Percentiles rank a stretch among this genome's conserved stretches.
These are phyloP conservation scores for Euphorbia pulcherrima DNA, from an alignment of 345 rosid genomes.

Conservation along the genomic window DNA sequence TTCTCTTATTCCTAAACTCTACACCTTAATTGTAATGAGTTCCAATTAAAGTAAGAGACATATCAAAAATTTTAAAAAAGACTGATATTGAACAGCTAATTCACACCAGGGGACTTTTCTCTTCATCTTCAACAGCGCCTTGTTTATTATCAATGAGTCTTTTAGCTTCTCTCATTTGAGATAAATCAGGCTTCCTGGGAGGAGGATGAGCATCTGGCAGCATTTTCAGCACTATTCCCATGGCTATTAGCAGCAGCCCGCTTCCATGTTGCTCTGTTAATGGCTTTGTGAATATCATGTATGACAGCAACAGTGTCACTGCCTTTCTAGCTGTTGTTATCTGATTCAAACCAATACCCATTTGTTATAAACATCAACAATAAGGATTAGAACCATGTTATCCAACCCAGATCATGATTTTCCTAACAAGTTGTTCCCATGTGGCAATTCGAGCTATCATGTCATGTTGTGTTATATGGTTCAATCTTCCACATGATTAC, in stretches of 20 bases:
- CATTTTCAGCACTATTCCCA: constrained; percentile 81
- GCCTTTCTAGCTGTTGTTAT: constrained; percentile 86
- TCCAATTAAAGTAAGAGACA: not conserved
- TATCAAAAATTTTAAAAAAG: not conserved
- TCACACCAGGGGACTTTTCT: constrained; percentile 52
- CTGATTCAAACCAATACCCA: constrained; percentile 29
- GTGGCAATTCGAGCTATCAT: too few species aligned
- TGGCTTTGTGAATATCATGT: constrained; percentile 85
- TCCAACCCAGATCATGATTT: not conserved
- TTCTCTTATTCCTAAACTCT: not conserved
- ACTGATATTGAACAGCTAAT: not conserved
- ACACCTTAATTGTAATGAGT: not conserved
- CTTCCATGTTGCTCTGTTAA: constrained; percentile 74
- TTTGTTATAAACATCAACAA: not conserved
- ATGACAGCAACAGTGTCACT: constrained; percentile 64
- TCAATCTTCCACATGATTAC: too few species aligned
- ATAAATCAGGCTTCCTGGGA: constrained; percentile 17
- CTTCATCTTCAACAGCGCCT: constrained; percentile 39
- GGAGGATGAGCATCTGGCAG: constrained; percentile 55
- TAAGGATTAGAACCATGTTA: not conserved
- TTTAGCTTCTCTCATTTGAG: constrained; percentile 21
- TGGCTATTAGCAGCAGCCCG: constrained; percentile 66
- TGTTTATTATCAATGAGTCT: constrained; percentile 20
- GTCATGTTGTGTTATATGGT: too few species aligned
- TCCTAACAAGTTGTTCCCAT: not conserved